These are phyloP conservation scores for Chaetomium fimeti DNA, from an alignment of 495 filamentous ascomycete genomes.

Conservation along the genomic window DNA sequence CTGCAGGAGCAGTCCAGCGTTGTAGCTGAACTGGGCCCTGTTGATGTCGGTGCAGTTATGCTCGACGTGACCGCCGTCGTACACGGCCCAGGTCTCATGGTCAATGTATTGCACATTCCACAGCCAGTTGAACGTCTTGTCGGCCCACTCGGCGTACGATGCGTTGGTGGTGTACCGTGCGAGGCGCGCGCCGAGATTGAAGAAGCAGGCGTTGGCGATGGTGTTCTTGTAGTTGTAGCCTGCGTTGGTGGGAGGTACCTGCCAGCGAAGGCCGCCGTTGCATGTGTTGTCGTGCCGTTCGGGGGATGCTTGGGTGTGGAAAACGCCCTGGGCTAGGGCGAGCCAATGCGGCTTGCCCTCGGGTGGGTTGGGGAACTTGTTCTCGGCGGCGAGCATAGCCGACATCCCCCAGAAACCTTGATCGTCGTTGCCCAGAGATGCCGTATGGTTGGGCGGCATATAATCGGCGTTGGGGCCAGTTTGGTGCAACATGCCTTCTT, in stretches of 20 bases:
- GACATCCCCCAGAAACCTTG: constrained; percentile 81
- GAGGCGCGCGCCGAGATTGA: constrained; percentile 75
- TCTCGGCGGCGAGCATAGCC: constrained; percentile 73
- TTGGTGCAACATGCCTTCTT: constrained; percentile 62
- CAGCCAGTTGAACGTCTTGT: constrained; percentile 73
- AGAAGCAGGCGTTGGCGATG: constrained; percentile 64
- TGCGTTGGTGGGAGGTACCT: constrained; percentile 70
- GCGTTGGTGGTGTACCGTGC: constrained; percentile 73
- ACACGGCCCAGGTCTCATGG: constrained; percentile 56
- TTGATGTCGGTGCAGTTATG: constrained; percentile 62
- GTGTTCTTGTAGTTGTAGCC: constrained; percentile 85
- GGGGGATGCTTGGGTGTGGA: constrained; percentile 66
- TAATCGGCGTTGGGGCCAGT: constrained; percentile 58
- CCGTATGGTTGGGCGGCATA: constrained; percentile 68
- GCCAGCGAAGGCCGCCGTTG: constrained; percentile 73
- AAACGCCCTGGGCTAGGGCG: constrained; percentile 70
- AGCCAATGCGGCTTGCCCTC: constrained; percentile 67
- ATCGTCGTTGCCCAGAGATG: constrained; percentile 75
- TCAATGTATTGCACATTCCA: constrained; percentile 61
- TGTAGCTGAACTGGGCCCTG: constrained; percentile 70
- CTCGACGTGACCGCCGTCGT: constrained; percentile 65
- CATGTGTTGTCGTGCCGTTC: constrained; percentile 59
- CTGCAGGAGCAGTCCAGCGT: constrained; percentile 67
- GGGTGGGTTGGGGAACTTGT: constrained; percentile 63
- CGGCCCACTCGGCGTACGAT: constrained; percentile 76